Conservation (phyloP, 2,329 filamentous ascomycete species). For the Colletotrichum tabaci region DNA sequence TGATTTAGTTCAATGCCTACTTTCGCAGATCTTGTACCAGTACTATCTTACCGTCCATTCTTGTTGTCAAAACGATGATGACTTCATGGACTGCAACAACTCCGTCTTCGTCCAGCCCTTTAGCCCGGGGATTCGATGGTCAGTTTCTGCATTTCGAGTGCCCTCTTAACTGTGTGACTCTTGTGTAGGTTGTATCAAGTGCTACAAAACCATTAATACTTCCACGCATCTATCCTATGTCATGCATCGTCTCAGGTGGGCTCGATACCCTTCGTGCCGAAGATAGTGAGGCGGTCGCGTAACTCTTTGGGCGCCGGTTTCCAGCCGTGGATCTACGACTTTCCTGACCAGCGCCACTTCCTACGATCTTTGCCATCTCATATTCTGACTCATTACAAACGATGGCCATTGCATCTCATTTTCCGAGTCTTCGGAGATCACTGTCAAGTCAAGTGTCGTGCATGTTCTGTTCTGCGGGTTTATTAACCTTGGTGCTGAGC, state of each 20-base stretch:
- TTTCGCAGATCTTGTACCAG: neutral
- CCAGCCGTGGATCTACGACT: neutral
- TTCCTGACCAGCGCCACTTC: neutral
- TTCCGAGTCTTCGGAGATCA: neutral
- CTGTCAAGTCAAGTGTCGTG: neutral
- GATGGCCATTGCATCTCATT: too few species aligned
- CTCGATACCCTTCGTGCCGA: conserved; percentile 6
- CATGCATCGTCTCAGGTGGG: neutral
- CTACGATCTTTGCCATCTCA: too few species aligned
- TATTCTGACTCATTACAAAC: neutral
- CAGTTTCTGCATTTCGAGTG: neutral
- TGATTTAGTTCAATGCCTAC: neutral
- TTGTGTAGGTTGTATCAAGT: conserved; percentile 17
- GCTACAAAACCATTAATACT: neutral
- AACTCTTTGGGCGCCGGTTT: conserved; percentile 1
- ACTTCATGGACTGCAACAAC: conserved; percentile 2
- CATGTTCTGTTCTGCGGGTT: neutral
- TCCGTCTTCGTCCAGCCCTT: conserved; percentile 4
- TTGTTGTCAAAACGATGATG: conserved; percentile 8
- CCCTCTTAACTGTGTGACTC: neutral
- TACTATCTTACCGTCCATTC: neutral
- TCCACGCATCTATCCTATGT: neutral
- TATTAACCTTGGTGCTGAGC: neutral
- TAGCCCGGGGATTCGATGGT: neutral
- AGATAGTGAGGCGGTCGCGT: conserved; percentile 1